phyloP scores from a whole-genome alignment of 805 yeast genomes.

The Deakozyma indianensis region DNA sequence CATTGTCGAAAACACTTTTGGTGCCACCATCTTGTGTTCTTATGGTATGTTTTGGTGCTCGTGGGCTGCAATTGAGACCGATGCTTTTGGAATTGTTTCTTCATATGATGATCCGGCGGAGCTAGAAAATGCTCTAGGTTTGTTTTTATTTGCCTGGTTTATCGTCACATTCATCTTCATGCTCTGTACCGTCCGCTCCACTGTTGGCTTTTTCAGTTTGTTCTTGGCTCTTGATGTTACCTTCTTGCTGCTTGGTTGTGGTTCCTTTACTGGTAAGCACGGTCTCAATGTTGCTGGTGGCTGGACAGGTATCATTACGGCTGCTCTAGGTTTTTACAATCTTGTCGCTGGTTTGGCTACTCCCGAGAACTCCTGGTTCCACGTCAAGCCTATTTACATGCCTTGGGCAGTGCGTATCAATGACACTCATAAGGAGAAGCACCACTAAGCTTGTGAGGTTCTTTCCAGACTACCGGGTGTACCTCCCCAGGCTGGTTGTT shows the following conservation, averaged over 20 bases:
- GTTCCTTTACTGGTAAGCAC: constrained; percentile 31
- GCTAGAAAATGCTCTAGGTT: constrained; percentile 36
- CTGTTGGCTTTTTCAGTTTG: constrained; percentile 45
- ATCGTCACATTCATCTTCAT: constrained; percentile 42
- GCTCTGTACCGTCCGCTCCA: constrained; percentile 45
- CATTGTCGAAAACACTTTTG: constrained; percentile 50
- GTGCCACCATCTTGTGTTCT: constrained; percentile 47
- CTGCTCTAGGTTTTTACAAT: constrained; percentile 46
- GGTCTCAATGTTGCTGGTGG: constrained; percentile 45
- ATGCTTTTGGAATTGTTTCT: constrained; percentile 42
- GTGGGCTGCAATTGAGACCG: constrained; percentile 43
- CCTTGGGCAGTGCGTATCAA: constrained; percentile 17
- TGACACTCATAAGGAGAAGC: not conserved
- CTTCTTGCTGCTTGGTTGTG: constrained; percentile 39
- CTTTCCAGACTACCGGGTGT: no score
- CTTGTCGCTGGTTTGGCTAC: constrained; percentile 51
- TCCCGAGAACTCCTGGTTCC: constrained; percentile 42
- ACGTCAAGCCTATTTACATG: constrained; percentile 33
- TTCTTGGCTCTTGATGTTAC: constrained; percentile 40
- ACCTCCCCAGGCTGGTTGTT: no score
- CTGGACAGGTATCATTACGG: constrained; percentile 40
- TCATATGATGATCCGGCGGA: constrained; percentile 34
- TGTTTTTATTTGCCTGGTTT: constrained; percentile 49
- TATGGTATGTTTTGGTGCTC: constrained; percentile 63
- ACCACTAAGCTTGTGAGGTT: no score